phyloP scores from a whole-genome alignment of 257 asterid species.

The Knoxia roxburghii region DNA sequence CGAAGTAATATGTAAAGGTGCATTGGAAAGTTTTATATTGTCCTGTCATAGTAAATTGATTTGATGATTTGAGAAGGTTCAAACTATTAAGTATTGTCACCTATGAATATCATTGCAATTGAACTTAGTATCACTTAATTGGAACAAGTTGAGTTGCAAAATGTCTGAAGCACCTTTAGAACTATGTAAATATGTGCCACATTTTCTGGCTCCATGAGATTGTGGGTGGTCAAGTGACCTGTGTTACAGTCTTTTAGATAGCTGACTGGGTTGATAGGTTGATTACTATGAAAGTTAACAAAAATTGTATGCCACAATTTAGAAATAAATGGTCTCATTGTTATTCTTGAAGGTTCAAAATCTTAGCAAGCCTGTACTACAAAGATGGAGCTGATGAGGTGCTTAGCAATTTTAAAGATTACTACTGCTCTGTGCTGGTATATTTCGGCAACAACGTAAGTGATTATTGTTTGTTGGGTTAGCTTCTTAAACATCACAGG shows the following conservation, averaged over 20 bases:
- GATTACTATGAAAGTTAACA: neutral
- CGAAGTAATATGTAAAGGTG: neutral
- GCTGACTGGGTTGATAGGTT: neutral
- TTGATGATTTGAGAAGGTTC: neutral
- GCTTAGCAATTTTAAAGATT: slow-evolving; percentile 18
- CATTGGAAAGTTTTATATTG: neutral
- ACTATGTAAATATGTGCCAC: neutral
- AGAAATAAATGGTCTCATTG: neutral
- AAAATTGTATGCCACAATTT: neutral
- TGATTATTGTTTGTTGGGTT: slow-evolving; percentile 33
- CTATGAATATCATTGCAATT: neutral
- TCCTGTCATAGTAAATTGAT: neutral
- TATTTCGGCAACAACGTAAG: slow-evolving; percentile 3
- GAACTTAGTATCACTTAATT: neutral
- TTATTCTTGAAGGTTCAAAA: slow-evolving; percentile 73
- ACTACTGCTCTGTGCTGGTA: neutral
- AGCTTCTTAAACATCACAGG: slow-evolving; percentile 95
- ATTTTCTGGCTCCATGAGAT: neutral
- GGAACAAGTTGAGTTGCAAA: neutral
- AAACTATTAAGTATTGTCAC: neutral
- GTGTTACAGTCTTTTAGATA: too few relatives aligned
- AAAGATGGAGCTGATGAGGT: slow-evolving; percentile 99
- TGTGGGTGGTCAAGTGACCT: neutral
- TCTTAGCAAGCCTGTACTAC: slow-evolving; percentile 97
- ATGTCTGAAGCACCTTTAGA: too few relatives aligned